Base-by-base conservation (phyloP, 2,329 filamentous ascomycete genomes). In the Magnaporthiopsis poae region DNA sequence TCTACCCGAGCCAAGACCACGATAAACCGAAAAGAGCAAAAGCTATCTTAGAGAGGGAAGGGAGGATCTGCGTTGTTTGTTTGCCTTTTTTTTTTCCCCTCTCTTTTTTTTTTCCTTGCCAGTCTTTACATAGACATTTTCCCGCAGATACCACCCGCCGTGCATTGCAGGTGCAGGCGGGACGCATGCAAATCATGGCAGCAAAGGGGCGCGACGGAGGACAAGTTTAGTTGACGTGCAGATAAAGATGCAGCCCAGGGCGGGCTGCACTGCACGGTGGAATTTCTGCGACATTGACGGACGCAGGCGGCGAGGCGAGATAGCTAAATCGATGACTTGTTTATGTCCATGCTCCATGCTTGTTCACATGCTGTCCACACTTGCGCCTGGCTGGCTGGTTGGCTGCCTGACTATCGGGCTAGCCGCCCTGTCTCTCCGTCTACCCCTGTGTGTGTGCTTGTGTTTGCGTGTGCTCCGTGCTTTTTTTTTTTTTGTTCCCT, bases 11-110 rank as follows among this genome's bases (percentile, higher is more conserved):
- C 5, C 18, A 60, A 56, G 66, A 27, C 66, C 29, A 60, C 39
- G 60, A 63, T 60, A 29, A 60, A 18, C 39, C 13, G 18, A 46
- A 46, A 46, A 46, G 39, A 46, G 13, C 21, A 56, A 56, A 25
- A 56, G 21, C 11, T 56, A n/a, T 56, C 46, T 56, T 56, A 56
- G 46, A 56, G 35, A 36, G 31, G 31, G 9, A 36, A 9, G 12
- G 8, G 46, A 61, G 31, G 39, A 65, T 15, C 29, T 61, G 12
- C 25, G 18, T 65, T 62, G 25, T 65, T 62, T 56, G 56, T 46
- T 62, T 62, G 33, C 35, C 61, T n/a, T 31, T 18, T 25, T 64
- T 25, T 36, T 46, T 25, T 36, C 33, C 31, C 29, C 8, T n/a
- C n/a, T n/a, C 7, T 3, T 15, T 46, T n/a, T n/a, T 56, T 56